phyloP scores from a whole-genome alignment of 108 stramenopile species.

The Skeletonema costatum region DNA sequence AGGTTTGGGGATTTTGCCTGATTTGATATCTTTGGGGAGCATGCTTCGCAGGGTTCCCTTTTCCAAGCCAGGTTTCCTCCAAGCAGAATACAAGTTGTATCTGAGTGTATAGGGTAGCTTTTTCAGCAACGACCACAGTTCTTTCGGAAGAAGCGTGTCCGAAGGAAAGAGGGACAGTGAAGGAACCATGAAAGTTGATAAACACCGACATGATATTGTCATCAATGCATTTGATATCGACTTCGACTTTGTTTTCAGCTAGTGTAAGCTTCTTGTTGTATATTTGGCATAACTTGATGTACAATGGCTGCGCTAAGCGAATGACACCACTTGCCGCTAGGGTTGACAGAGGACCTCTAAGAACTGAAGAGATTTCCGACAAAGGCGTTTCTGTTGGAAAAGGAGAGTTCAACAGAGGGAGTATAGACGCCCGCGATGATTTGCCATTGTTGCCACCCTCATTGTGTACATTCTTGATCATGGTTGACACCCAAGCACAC shows the following conservation, averaged over 20 bases:
- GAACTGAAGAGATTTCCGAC: slow-evolving; percentile 27
- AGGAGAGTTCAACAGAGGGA: background rate
- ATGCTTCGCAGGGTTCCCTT: slow-evolving; percentile 46
- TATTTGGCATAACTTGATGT: slow-evolving; percentile 64
- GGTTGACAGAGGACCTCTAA: slow-evolving; percentile 26
- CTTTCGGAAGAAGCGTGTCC: slow-evolving; percentile 61
- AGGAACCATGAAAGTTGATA: slow-evolving; percentile 62
- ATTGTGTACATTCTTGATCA: slow-evolving; percentile 5
- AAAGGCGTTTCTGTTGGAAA: slow-evolving; percentile 12
- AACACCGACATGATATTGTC: slow-evolving; percentile 43
- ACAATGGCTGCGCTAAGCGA: slow-evolving; percentile 53
- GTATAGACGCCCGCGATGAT: background rate
- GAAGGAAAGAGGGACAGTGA: slow-evolving; percentile 73
- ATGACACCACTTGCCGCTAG: slow-evolving; percentile 61
- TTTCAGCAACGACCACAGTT: slow-evolving; percentile 73
- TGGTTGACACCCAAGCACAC: slow-evolving; percentile 26
- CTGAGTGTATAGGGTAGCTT: slow-evolving; percentile 67
- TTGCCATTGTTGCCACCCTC: background rate
- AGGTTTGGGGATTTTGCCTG: slow-evolving; percentile 51
- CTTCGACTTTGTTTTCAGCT: slow-evolving; percentile 3
- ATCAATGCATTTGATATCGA: slow-evolving; percentile 34
- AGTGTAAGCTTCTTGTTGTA: background rate
- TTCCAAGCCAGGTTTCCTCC: slow-evolving; percentile 75
- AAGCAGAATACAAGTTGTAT: slow-evolving; percentile 76
- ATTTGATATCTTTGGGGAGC: slow-evolving; percentile 17